Conservation (phyloP, 805 yeast genomes). For the Yueomyces sinensis region DNA sequence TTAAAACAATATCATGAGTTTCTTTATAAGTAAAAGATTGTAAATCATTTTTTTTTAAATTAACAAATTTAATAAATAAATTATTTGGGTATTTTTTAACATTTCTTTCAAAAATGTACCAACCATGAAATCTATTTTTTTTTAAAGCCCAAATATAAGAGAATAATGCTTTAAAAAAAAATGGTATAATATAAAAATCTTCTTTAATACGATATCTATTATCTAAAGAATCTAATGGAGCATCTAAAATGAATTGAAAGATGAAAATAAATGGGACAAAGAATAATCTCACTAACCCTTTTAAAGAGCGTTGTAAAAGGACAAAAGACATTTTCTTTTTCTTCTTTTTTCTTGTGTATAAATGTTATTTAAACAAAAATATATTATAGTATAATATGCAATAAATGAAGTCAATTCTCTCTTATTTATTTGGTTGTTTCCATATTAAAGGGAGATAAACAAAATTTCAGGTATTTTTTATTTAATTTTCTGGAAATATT, state of each 20-base stretch:
- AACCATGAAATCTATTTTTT: slow-evolving; percentile 35
- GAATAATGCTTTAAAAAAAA: slow-evolving; percentile 28
- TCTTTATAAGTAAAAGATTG: slow-evolving; percentile 59
- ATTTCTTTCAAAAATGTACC: slow-evolving; percentile 56
- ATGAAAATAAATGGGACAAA: slow-evolving; percentile 6
- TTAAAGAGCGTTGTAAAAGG: slow-evolving; percentile 1
- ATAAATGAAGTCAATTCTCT: no score
- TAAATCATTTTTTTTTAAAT: slow-evolving; percentile 33
- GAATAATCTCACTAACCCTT: slow-evolving; percentile 8
- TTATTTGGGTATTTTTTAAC: slow-evolving; percentile 36
- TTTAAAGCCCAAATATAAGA: slow-evolving; percentile 25
- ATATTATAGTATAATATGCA: not conserved
- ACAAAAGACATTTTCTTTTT: not conserved
- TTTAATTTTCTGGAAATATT: no score
- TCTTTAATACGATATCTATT: slow-evolving; percentile 29
- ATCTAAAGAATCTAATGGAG: slow-evolving; percentile 13
- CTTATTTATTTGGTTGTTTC: not conserved
- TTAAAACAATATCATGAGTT: slow-evolving; percentile 49
- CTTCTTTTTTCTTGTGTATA: not conserved
- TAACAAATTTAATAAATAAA: slow-evolving; percentile 46
- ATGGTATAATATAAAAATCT: slow-evolving; percentile 40
- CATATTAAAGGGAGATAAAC: not conserved
- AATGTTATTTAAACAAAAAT: not conserved
- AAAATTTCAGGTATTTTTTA: no score
- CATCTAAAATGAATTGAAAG: slow-evolving; percentile 5